Base-by-base conservation (phyloP, 805 yeast species). In the Nematodospora valgi region DNA sequence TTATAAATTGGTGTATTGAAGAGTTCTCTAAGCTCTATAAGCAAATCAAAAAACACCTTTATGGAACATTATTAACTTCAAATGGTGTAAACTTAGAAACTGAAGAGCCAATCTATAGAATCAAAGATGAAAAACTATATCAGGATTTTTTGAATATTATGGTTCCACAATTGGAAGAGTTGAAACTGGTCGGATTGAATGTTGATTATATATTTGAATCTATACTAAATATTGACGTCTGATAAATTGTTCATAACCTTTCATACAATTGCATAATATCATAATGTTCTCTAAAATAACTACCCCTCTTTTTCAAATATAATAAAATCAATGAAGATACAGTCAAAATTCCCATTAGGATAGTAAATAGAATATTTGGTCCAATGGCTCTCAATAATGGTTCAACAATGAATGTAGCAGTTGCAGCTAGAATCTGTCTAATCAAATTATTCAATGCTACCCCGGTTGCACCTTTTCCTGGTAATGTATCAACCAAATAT, bases 381-480 rank as follows among this genome's bases (percentile, higher is more conserved):
- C 87, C 86, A 51, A 86, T 64, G 0, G 85, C 87, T 3, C 52
- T 48, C 12, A 81, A 61, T 49, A 84, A 63, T 0, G 95, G 94
- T 27, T 81, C 87, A 1, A 84, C 76, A 6, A 80, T 68, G 53
- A 86, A 87, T 2, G 88, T 78, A 8, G 86, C 89, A 2, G 70
- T 67, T 0, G 94, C 86, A 1, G 95, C 95, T 40, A 83, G 61
- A 2, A 77, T 61, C 68, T 79, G 83, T 47, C 96, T 69, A 13
- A 82, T 66, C 37, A 86, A 70, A 51, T 86, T 87, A 49, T 84
- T 86, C 33, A 87, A 56, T 0, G 95, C 95, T 32, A 86, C 85
- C 1, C 94, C 95, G 0, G 95, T 83, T 10, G 95, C 89, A 27
- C 95, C 94, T 48, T 80, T 72, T 0, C 95, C 94, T 0, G 96